Evolutionary conservation across 2,329 filamentous ascomycete genomes (phyloP), one percentile per base, ranked within the genome.

Genomic region (Colletotrichum karsti): DNA sequence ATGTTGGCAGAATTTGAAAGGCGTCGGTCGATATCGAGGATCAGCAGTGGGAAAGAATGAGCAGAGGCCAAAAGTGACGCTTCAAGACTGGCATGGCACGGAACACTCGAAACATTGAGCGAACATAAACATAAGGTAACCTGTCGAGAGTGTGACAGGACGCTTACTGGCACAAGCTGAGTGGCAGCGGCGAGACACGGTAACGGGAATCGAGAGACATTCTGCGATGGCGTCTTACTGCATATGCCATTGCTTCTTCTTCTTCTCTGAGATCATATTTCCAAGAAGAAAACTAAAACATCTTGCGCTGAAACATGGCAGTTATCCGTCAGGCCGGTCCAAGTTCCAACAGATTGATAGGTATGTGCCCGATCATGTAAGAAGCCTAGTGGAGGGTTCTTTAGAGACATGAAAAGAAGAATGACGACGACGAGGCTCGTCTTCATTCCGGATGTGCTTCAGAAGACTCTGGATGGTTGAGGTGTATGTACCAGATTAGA

Each of bases 191-290:
- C 33, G 59, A 64, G 64, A 67, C 64, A 67, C 24, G 28, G 51
- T 24, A 67, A 63, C 59, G 59, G 59, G 24, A 51, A 57, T 51
- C 28, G 59, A 63, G 59, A 67, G 59, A 67, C 64, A 67, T 64
- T 51, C 44, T 42, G 39, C 51, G 42, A 63, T 64, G 51, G 51
- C 15, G 60, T 57, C 64, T 67, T 51, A 51, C 58, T 57, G 30
- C 63, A 67, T 28, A 46, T 63, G 51, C 12, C 63, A 56, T 58
- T 67, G 44, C 59, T 58, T 64, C 44, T 67, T 64, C 50, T 28
- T 20, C 41, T 18, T 35, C 37, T 24, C 20, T 64, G 44, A 46
- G 44, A 58, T 28, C 30, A 28, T 33, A 39, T 42, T 41, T 48
- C 9, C 33, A 37, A 65, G 37, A 64, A 67, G 64, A 51, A 64